Evolutionary conservation across 2,329 filamentous ascomycete species (phyloP).

Genomic region (Huntiella decipiens): DNA sequence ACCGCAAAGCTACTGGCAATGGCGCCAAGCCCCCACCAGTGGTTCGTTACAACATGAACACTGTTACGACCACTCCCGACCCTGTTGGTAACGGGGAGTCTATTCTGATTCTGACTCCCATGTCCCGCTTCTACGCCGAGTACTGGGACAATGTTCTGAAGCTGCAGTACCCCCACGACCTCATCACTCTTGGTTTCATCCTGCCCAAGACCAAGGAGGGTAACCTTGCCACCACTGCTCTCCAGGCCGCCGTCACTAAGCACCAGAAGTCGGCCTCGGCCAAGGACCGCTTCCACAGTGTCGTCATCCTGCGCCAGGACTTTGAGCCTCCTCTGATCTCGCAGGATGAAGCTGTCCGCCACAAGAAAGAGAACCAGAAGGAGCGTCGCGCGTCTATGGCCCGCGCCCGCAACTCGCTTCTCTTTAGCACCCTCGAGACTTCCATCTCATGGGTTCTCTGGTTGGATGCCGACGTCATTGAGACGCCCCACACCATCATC

Average conservation of each 20-base stretch:
- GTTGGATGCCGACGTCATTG: conserved; percentile 83
- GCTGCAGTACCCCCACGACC: conserved; percentile 75
- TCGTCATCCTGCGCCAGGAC: conserved; percentile 90
- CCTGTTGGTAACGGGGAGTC: conserved; percentile 67
- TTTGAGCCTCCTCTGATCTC: conserved; percentile 65
- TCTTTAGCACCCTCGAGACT: conserved; percentile 87
- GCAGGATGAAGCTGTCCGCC: conserved; percentile 73
- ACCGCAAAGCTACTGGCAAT: conserved; percentile 34
- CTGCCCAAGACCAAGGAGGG: conserved; percentile 86
- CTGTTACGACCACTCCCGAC: conserved; percentile 62
- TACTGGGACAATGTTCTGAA: conserved; percentile 90
- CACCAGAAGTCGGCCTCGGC: conserved; percentile 63
- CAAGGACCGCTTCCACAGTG: conserved; percentile 69
- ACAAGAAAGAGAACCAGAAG: conserved; percentile 85
- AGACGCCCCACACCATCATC: conserved; percentile 68
- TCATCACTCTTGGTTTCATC: conserved; percentile 92
- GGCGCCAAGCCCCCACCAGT: conserved; percentile 53
- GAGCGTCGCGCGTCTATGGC: conserved; percentile 74
- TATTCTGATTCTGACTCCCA: conserved; percentile 77
- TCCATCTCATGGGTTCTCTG: conserved; percentile 91
- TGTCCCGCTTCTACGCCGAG: conserved; percentile 78
- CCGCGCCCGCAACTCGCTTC: conserved; percentile 76
- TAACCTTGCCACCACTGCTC: conserved; percentile 61
- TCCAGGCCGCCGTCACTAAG: conserved; percentile 70
- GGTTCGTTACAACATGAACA: conserved; percentile 85